Percentiles rank a stretch among this genome's conserved stretches.
These are phyloP conservation scores for Venturia pyrina DNA, from an alignment of 2,329 filamentous ascomycete genomes.

Conservation along the genomic window DNA sequence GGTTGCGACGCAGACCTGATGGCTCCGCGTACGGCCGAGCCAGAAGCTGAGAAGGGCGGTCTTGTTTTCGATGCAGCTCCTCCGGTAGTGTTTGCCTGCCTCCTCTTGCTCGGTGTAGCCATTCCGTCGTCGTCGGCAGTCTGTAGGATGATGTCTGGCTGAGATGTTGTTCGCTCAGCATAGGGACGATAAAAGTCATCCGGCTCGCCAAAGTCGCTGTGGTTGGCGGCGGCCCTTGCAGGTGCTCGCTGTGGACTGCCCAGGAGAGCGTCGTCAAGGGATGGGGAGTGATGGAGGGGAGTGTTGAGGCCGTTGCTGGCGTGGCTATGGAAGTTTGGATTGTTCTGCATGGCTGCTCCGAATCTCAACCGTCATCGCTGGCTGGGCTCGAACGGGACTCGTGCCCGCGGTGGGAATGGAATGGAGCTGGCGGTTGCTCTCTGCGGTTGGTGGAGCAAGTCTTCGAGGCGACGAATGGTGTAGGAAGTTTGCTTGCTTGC, in stretches of 20 bases:
- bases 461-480: neutral
- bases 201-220: conserved; percentile 11
- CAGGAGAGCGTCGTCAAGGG: neutral
- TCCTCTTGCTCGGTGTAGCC: conserved; percentile 2
- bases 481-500: neutral
- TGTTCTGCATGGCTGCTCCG: conserved; percentile 5
- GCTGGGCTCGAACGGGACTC: neutral
- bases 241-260: conserved; percentile 1
- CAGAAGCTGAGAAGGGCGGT: conserved; percentile 4
- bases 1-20: conserved; percentile 9
- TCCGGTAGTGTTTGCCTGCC: conserved; percentile 6
- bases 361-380: neutral
- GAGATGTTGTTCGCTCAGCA: conserved; percentile 19
- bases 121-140: conserved; percentile 10
- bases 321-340: neutral
- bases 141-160: conserved; percentile 12
- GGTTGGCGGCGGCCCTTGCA: conserved; percentile 1
- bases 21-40: neutral
- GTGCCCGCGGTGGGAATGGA: neutral
- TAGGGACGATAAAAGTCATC: conserved; percentile 16
- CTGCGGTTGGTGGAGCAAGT: conserved; percentile 3
- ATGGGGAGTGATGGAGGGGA: neutral
- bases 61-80: neutral
- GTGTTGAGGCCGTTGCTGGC: neutral
- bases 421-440: neutral